Conservation (phyloP, 257 asterid genomes). For the Solanum appendiculatum region DNA sequence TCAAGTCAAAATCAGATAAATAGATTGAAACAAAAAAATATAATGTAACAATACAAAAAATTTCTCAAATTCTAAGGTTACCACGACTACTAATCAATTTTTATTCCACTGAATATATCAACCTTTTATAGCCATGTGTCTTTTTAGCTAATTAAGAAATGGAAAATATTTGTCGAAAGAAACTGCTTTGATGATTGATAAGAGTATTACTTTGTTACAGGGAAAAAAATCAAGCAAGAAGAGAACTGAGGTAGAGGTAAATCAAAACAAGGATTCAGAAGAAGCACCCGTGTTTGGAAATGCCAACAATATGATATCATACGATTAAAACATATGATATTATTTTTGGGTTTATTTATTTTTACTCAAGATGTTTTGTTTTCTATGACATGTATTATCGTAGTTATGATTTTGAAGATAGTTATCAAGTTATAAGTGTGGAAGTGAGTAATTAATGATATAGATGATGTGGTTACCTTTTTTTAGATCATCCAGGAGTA, state of each 20-base stretch:
- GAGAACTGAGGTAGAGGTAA: background rate
- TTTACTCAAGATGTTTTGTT: background rate
- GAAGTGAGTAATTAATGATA: too few relatives aligned
- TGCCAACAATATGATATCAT: background rate
- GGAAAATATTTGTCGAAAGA: too few relatives aligned
- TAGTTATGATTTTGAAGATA: too few relatives aligned
- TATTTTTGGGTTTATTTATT: background rate
- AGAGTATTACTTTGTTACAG: background rate
- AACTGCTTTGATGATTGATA: background rate
- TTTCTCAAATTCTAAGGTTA: background rate
- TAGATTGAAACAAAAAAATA: background rate
- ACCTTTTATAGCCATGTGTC: too few relatives aligned
- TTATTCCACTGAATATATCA: background rate
- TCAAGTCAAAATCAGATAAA: background rate
- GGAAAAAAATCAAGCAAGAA: background rate
- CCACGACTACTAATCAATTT: background rate
- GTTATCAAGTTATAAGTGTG: background rate
- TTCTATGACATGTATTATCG: background rate
- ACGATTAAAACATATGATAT: too few relatives aligned
- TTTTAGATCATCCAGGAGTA: background rate
- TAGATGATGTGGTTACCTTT: background rate
- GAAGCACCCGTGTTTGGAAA: background rate
- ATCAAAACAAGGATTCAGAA: background rate
- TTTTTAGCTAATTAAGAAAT: background rate
- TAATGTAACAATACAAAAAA: background rate